Percentiles rank a stretch among this genome's conserved stretches.
These are phyloP conservation scores for Cystofilobasidium bisporidii DNA, from an alignment of 768 basidiomycete species.

Conservation along the genomic window DNA sequence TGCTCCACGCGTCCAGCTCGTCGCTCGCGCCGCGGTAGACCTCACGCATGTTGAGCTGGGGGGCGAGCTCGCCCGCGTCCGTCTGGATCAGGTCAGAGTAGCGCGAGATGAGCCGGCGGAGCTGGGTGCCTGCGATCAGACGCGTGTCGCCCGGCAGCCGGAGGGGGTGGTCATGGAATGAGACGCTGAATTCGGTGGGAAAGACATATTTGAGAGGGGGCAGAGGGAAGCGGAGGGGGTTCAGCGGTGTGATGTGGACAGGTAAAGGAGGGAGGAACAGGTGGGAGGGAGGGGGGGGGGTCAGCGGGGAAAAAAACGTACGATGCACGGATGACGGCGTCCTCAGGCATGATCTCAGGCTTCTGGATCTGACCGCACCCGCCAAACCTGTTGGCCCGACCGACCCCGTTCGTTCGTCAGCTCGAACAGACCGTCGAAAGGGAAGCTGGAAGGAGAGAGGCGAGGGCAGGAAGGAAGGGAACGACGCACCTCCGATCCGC, in stretches of 20 bases:
- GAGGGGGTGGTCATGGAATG: conserved; percentile 7
- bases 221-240: background rate
- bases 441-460: too few species aligned
- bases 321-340: conserved; percentile 6
- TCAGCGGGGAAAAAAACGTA: background rate
- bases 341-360: conserved; percentile 22
- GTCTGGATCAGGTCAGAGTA: conserved; percentile 18
- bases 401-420: too few species aligned
- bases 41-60: conserved; percentile 6
- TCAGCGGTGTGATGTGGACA: too few species aligned
- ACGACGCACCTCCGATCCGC: conserved; percentile 5
- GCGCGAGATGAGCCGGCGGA: conserved; percentile 5
- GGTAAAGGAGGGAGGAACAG: too few species aligned
- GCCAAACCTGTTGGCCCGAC: conserved; percentile 9
- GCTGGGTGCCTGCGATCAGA: background rate
- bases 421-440: too few species aligned
- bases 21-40: background rate
- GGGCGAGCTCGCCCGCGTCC: background rate
- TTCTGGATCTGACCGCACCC: conserved; percentile 18
- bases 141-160: conserved; percentile 8
- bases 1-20: conserved; percentile 6
- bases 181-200: background rate
- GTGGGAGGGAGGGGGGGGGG: background rate
- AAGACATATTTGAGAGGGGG: background rate
- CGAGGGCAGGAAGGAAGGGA: background rate